phyloP scores from a whole-genome alignment of 1,284 basidiomycete genomes.

The Pseudozyma flocculosa region DNA sequence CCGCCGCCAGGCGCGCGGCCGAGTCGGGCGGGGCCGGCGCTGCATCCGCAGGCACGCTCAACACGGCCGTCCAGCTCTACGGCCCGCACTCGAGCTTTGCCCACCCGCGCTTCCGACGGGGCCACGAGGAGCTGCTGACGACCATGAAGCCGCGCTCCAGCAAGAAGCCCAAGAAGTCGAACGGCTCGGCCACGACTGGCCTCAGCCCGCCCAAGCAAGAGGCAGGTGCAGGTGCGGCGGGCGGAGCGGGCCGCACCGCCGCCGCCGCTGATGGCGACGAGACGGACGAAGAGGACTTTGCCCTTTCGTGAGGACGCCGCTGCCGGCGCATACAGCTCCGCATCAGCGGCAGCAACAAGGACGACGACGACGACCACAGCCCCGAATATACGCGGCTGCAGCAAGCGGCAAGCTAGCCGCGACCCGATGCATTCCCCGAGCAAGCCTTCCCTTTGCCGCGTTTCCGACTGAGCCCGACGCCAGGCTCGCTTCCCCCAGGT shows the following conservation, averaged over 20 bases:
- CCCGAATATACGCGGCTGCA: too few relatives aligned
- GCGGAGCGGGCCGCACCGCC: conserved; percentile 2
- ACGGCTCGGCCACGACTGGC: conserved; percentile 1
- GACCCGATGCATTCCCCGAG: too few relatives aligned
- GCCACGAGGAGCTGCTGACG: conserved; percentile 47
- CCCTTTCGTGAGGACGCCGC: conserved; percentile 8
- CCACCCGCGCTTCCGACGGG: conserved; percentile 53
- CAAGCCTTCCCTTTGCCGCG: too few relatives aligned
- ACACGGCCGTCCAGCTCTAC: conserved; percentile 53
- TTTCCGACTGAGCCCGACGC: too few relatives aligned
- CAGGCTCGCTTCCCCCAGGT: too few relatives aligned
- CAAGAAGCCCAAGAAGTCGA: conserved; percentile 54
- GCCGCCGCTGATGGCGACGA: conserved; percentile 25
- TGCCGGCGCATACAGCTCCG: too few relatives aligned
- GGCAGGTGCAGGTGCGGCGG: neutral
- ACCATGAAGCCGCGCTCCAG: conserved; percentile 56
- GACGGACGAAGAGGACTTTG: conserved; percentile 40
- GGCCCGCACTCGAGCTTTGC: conserved; percentile 55
- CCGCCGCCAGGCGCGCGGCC: conserved; percentile 21
- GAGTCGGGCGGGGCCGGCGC: conserved; percentile 10
- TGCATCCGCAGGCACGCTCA: conserved; percentile 21
- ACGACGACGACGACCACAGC: too few relatives aligned
- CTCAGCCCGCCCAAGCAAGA: neutral
- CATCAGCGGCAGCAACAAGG: too few relatives aligned
- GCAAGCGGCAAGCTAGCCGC: too few relatives aligned